Conservation (phyloP, 345 rosid species). For the Rhodomyrtus tomentosa region DNA sequence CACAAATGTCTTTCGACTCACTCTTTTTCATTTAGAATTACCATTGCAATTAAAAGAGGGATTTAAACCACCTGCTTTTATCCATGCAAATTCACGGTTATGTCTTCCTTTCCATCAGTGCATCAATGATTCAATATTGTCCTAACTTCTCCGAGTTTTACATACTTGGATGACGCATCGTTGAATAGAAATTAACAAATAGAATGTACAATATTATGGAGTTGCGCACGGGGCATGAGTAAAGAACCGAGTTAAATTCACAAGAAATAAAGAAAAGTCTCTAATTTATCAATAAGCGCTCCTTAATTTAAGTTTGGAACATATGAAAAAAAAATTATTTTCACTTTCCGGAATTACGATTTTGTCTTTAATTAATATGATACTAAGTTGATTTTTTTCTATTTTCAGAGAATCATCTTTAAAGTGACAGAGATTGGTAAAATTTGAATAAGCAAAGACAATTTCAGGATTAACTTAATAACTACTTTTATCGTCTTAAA, state of each 20-base stretch:
- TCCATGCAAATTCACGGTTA: neutral
- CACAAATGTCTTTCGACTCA: neutral
- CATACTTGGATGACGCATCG: too few relatives aligned
- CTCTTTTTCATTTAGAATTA: neutral
- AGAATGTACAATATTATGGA: neutral
- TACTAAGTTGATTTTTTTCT: accelerated
- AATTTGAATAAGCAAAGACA: neutral
- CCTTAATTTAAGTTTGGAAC: neutral
- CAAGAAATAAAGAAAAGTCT: neutral
- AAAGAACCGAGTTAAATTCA: neutral
- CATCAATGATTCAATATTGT: neutral
- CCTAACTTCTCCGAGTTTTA: too few relatives aligned
- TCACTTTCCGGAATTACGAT: neutral
- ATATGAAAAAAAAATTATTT: neutral
- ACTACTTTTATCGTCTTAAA: neutral
- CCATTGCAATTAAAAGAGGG: neutral
- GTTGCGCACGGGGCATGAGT: neutral
- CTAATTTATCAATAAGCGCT: neutral
- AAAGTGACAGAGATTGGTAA: neutral
- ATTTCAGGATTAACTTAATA: neutral
- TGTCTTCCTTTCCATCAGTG: neutral
- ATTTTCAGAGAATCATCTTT: neutral
- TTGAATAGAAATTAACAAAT: neutral
- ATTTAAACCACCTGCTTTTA: neutral
- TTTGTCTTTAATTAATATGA: neutral